Percentiles rank a stretch among this genome's conserved stretches.
phyloP scores from a whole-genome alignment of 495 filamentous ascomycete species.

The Zalerion maritima region DNA sequence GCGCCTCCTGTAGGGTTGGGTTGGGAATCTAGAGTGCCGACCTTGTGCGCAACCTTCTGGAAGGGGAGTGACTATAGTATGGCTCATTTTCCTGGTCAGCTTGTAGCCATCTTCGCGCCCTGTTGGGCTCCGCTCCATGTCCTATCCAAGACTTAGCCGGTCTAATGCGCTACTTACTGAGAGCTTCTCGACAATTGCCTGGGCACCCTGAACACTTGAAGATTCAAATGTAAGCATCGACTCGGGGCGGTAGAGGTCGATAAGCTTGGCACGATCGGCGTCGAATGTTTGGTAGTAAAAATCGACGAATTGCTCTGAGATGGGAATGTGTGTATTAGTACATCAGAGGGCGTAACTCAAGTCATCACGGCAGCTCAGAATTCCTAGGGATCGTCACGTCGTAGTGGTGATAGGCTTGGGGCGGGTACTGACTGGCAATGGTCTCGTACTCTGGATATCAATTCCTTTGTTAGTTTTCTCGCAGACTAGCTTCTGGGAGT shows the following conservation, averaged over 20 bases:
- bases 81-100: background rate
- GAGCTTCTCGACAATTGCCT: slow-evolving; percentile 61
- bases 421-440: no score
- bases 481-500: no score
- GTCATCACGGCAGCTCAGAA: no score
- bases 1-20: slow-evolving; percentile 50
- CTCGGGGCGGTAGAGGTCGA: slow-evolving; percentile 60
- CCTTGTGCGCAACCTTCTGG: slow-evolving; percentile 55
- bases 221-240: slow-evolving; percentile 94
- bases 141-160: no score
- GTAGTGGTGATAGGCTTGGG: no score
- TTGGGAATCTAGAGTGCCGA: slow-evolving; percentile 61
- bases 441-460: no score
- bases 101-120: no score
- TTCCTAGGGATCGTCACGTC: no score
- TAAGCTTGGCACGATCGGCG: slow-evolving; percentile 41
- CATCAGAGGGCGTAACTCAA: no score
- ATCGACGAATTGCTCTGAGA: slow-evolving; percentile 60
- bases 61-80: slow-evolving; percentile 56
- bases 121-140: no score
- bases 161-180: slow-evolving; percentile 32
- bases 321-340: no score
- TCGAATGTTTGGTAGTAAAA: slow-evolving; percentile 90
- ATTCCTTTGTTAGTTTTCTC: no score
- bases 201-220: slow-evolving; percentile 38